A percentile compares a stretch with the other conserved stretches of the same genome.
Evolutionary conservation across 768 basidiomycete species (phyloP).

Genomic region (Xerocomellus dryophilus): DNA sequence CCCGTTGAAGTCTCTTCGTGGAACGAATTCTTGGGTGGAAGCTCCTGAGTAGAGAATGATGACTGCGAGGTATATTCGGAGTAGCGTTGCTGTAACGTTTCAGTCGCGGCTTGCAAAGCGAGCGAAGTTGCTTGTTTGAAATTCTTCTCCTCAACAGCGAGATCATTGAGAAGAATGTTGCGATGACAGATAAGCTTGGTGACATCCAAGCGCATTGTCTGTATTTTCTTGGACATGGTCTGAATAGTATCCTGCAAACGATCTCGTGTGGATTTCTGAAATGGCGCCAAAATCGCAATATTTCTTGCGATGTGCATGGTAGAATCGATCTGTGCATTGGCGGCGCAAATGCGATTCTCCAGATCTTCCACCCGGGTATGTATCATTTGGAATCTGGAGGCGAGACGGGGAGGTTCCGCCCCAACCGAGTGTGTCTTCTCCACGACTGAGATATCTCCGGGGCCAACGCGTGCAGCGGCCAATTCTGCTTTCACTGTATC

Average conservation of each 20-base stretch:
- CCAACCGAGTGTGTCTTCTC: constrained; percentile 18
- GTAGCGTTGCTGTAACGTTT: constrained; percentile 51
- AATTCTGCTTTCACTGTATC: constrained; percentile 84
- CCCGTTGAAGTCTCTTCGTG: constrained; percentile 10
- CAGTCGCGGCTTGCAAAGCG: constrained; percentile 72
- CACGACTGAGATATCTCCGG: constrained; percentile 23
- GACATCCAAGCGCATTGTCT: constrained; percentile 66
- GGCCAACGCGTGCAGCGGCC: constrained; percentile 47
- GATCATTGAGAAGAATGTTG: constrained; percentile 68
- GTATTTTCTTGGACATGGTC: constrained; percentile 60
- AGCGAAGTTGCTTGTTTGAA: constrained; percentile 64
- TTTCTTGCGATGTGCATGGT: constrained; percentile 77
- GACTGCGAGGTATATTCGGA: constrained; percentile 31
- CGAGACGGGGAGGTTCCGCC: constrained; percentile 29
- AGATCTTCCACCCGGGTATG: constrained; percentile 63
- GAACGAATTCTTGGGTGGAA: constrained; percentile 10
- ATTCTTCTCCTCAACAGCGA: constrained; percentile 65
- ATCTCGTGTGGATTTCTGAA: constrained; percentile 80
- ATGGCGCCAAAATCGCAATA: constrained; percentile 81
- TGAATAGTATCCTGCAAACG: constrained; percentile 62
- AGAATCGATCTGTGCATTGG: constrained; percentile 58
- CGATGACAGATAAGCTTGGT: constrained; percentile 73
- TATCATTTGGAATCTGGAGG: constrained; percentile 54
- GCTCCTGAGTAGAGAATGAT: constrained; percentile 36
- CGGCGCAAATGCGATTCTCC: constrained; percentile 51